Percentiles rank a stretch among this genome's conserved stretches.
These are phyloP conservation scores for Trypanosoma platydactyli DNA, from an alignment of 208 protist genomes.

Conservation along the genomic window DNA sequence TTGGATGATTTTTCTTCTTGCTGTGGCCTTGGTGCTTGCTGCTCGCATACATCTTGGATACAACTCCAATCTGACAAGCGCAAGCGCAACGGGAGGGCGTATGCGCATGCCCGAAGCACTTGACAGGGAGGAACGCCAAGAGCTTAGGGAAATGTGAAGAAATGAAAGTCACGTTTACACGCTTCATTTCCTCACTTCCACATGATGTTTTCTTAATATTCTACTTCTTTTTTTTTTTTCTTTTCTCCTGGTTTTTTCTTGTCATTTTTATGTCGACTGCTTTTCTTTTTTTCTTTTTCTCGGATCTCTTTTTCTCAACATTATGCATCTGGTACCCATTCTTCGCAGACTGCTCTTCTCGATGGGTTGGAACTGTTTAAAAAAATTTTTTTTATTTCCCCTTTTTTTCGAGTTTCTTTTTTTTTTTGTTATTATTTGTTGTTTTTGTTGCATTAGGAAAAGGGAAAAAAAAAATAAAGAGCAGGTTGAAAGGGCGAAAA, in stretches of 20 bases:
- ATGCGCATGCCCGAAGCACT: background rate
- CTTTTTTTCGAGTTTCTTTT: background rate
- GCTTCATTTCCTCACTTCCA: background rate
- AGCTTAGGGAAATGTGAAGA: background rate
- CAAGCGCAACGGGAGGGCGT: background rate
- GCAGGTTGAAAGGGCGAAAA: too few relatives aligned
- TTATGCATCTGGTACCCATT: too few relatives aligned
- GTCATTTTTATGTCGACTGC: background rate
- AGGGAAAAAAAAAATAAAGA: conserved; percentile 8
- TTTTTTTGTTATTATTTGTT: background rate
- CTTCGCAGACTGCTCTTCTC: too few relatives aligned
- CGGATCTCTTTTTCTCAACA: background rate
- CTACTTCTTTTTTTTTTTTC: conserved; percentile 8
- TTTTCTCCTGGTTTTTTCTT: conserved; percentile 19
- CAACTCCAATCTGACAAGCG: background rate
- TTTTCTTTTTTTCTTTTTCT: conserved; percentile 15
- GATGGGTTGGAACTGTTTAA: too few relatives aligned
- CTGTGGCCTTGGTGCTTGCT: background rate
- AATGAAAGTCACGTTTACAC: background rate
- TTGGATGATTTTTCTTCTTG: background rate
- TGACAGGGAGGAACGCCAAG: background rate
- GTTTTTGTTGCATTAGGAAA: conserved; percentile 1
- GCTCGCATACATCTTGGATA: background rate
- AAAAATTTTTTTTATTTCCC: background rate
- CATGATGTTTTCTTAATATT: background rate